Conservation (phyloP, 2,329 filamentous ascomycete genomes). For the Alternaria atra region DNA sequence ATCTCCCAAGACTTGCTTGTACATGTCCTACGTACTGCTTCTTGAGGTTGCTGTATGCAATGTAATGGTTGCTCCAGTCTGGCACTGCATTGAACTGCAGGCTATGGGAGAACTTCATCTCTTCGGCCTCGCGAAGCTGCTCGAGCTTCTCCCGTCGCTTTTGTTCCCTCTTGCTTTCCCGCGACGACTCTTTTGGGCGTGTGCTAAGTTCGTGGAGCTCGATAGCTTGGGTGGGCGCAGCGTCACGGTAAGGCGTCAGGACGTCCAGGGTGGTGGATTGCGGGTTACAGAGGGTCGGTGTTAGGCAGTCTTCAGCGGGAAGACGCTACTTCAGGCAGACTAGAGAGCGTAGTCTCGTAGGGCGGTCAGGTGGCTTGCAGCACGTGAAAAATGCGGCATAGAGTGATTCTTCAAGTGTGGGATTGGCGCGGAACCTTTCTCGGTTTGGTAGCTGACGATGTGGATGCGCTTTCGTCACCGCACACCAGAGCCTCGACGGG, state of each 20-base stretch:
- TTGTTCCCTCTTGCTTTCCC: conserved; percentile 38
- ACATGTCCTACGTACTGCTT: conserved; percentile 75
- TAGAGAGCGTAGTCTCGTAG: conserved; percentile 14
- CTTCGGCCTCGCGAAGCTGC: conserved; percentile 76
- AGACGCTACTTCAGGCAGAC: conserved; percentile 12
- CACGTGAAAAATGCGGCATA: conserved; percentile 14
- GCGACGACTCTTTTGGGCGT: conserved; percentile 12
- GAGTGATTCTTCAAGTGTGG: conserved; percentile 12
- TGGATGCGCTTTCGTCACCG: conserved; percentile 16
- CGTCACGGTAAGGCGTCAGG: conserved; percentile 29
- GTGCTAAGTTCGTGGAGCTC: conserved; percentile 44
- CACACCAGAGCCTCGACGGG: not conserved
- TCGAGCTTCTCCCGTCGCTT: conserved; percentile 71
- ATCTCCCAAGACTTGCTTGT: not conserved
- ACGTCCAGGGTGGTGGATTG: conserved; percentile 38
- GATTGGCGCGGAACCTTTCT: conserved; percentile 19
- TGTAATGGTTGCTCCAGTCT: conserved; percentile 99
- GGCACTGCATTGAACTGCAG: conserved; percentile 99
- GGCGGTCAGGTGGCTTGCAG: conserved; percentile 18
- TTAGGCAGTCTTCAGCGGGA: conserved; percentile 1
- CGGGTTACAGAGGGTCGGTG: conserved; percentile 2
- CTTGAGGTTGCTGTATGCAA: conserved; percentile 98
- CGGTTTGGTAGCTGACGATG: conserved; percentile 4
- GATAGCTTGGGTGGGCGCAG: conserved; percentile 31
- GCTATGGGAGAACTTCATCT: conserved; percentile 99